Base-by-base conservation (phyloP, 192 early-diverging fungal species). In the Radiomyces spectabilis region DNA sequence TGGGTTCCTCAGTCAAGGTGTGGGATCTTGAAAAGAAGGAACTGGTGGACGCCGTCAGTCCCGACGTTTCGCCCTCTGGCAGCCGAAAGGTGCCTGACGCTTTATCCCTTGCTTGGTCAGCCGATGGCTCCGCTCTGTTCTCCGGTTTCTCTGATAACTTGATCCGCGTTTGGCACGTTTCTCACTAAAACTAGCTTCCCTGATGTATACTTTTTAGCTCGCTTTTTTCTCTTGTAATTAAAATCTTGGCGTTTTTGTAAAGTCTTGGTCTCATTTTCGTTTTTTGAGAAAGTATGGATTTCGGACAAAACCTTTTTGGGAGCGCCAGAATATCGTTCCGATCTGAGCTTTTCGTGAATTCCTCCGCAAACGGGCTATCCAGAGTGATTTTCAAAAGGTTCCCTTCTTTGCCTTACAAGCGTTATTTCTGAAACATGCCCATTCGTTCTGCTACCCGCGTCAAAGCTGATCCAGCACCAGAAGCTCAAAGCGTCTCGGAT, bases 21-120 rank as follows among this genome's bases (percentile, higher is more conserved):
- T 98, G 95, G 95, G 94, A 98, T 72, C 78, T 98, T 61, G 91
- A 98, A 85, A 87, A 82, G 78, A 95, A 96, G 87, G 77, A 79
- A 39, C 76, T 93, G 55, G 91, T 98, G 33, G 90, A 91, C 80
- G 92, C 92, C 77, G 77, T 88, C 49, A 72, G 73, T 59, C 77
- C 82, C 57, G 80, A 84, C 61, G 80, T 82, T 61, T 59, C 65
- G 53, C 71, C 76, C 31, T 62, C 68, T 40, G 84, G 82, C 74
- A 81, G 80, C 75, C 71, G 74, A 53, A 63, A 63, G 37, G 41
- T 65, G 55, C 71, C 76, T 59, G 77, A 94, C 73, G 92, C 89
- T 77, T 83, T 96, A 72, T 94, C 92, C 69, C 82, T 98, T 49
- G 93, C 94, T 70, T 98, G 95, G 95, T 93, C 91, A 57, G 84